Evolutionary conservation across 805 yeast genomes (phyloP).

Genomic region (Millerozyma miso): DNA sequence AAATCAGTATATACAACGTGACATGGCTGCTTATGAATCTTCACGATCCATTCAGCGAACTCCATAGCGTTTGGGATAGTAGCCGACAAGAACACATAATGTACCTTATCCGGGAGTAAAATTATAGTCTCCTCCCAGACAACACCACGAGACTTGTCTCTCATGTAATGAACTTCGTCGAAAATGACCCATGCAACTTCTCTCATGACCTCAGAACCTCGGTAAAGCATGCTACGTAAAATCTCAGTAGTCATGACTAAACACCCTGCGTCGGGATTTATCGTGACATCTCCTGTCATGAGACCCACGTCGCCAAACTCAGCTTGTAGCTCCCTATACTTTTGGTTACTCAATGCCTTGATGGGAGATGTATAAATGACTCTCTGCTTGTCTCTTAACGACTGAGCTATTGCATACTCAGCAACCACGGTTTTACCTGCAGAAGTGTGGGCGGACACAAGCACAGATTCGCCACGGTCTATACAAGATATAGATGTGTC

Average conservation of each 20-base stretch:
- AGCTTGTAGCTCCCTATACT: slow-evolving; percentile 85
- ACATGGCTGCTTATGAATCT: slow-evolving; percentile 93
- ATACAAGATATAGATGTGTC: slow-evolving; percentile 95
- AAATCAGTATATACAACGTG: slow-evolving; percentile 98
- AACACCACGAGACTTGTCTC: slow-evolving; percentile 97
- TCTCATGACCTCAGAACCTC: slow-evolving; percentile 97
- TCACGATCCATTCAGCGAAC: slow-evolving; percentile 97
- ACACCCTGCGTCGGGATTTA: slow-evolving; percentile 97
- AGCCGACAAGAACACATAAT: slow-evolving; percentile 89
- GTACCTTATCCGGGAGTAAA: slow-evolving; percentile 91
- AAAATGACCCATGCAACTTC: slow-evolving; percentile 99
- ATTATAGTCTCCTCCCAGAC: slow-evolving; percentile 99
- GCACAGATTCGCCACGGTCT: slow-evolving; percentile 88
- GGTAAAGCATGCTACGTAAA: slow-evolving; percentile 90
- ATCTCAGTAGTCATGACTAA: slow-evolving; percentile 98
- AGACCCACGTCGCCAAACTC: slow-evolving; percentile 96
- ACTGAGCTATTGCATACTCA: slow-evolving; percentile 94
- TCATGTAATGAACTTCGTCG: slow-evolving; percentile 98
- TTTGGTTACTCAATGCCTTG: slow-evolving; percentile 91
- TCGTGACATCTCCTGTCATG: slow-evolving; percentile 99
- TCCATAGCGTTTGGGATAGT: slow-evolving; percentile 98
- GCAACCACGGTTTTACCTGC: slow-evolving; percentile 98
- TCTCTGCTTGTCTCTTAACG: slow-evolving; percentile 85
- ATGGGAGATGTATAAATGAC: slow-evolving; percentile 95
- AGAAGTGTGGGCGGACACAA: slow-evolving; percentile 96